Percentiles rank a stretch among this genome's conserved stretches.
These are phyloP conservation scores for Syncephalastrum monosporum DNA, from an alignment of 371 early-diverging fungal genomes.

Conservation along the genomic window DNA sequence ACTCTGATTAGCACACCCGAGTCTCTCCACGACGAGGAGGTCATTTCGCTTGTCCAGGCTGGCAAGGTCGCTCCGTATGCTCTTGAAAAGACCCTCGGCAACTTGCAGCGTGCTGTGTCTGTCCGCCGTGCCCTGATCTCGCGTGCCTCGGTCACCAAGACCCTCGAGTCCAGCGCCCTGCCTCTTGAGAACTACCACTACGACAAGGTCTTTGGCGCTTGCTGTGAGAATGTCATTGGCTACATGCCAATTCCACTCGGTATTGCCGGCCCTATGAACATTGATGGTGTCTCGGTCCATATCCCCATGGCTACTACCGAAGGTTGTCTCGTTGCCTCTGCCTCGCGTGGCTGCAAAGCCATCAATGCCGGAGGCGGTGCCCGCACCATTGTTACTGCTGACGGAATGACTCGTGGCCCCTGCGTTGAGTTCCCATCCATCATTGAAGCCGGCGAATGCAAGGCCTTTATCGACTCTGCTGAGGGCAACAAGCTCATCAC, in stretches of 20 bases:
- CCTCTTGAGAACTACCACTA: slow-evolving; percentile 88
- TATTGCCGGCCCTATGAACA: slow-evolving; percentile 80
- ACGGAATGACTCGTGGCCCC: slow-evolving; percentile 96
- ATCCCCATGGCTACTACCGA: slow-evolving; percentile 98
- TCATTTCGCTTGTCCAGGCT: slow-evolving; percentile 68
- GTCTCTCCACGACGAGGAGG: slow-evolving; percentile 66
- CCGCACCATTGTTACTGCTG: slow-evolving; percentile 75
- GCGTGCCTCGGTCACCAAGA: slow-evolving; percentile 65
- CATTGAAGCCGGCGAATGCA: slow-evolving; percentile 66
- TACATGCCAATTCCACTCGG: slow-evolving; percentile 95
- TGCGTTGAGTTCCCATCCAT: slow-evolving; percentile 84
- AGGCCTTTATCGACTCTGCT: slow-evolving; percentile 69
- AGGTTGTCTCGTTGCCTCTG: slow-evolving; percentile 93
- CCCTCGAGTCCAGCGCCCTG: slow-evolving; percentile 64
- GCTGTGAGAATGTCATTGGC: slow-evolving; percentile 98
- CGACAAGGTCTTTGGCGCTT: slow-evolving; percentile 84
- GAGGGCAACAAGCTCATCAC: slow-evolving; percentile 67
- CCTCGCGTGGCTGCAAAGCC: slow-evolving; percentile 96
- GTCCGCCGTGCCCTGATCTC: slow-evolving; percentile 80
- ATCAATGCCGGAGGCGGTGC: slow-evolving; percentile 91
- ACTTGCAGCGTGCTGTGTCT: slow-evolving; percentile 80
- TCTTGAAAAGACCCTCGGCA: slow-evolving; percentile 77
- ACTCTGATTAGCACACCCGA: slow-evolving; percentile 54
- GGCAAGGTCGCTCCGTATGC: slow-evolving; percentile 82
- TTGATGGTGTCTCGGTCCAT: slow-evolving; percentile 78